Base-by-base conservation (phyloP, 805 yeast genomes). In the Ogataea corticis region DNA sequence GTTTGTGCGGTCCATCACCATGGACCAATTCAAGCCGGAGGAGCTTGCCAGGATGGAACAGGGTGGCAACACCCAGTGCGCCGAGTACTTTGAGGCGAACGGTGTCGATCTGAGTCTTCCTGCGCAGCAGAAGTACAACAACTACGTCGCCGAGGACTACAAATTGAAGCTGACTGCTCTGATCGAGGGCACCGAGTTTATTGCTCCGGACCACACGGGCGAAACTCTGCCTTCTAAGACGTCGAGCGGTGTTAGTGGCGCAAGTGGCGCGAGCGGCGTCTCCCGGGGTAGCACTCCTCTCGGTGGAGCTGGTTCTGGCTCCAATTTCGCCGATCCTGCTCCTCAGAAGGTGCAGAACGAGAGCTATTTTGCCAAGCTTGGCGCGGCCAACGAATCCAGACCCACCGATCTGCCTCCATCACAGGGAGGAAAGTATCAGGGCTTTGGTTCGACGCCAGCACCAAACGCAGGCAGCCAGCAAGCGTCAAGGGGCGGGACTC, bases 1-100 rank as follows among this genome's bases (percentile, higher is more conserved):
- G 33, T 94, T 94, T 71, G 98, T 94, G 30, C 77, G 99, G 63
- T 86, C 96, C 21, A 91, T 94, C 57, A 94, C 98, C 7, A 94
- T 94, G 99, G 99, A 94, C 68, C 97, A 90, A 71, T 94, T 95
- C 74, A 94, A 92, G 70, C 84, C 89, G 3, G 96, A 91, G 33
- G 99, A 94, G 65, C 75, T 91, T 46, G 69, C 79, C 53, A 74
- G 95, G 48, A 92, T 94, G 98, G 97, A 92, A 61, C 69, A 80
- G 48, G 99, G 99, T 46, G 99, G 99, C 17, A 94, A 94, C 62
- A 85, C 79, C 44, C 79, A 78, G 19, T 87, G 94, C 57, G 77
- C 72, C 25, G 72, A 70, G 46, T 94, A 84, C 62, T 83, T 94
- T 62, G 75, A 70, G 36, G 67, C 74, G 9, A 82, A 90, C 64